Percentiles rank a stretch among this genome's conserved stretches.
phyloP scores from a whole-genome alignment of 83 land plant species.

The Diphasiastrum complanatum region DNA sequence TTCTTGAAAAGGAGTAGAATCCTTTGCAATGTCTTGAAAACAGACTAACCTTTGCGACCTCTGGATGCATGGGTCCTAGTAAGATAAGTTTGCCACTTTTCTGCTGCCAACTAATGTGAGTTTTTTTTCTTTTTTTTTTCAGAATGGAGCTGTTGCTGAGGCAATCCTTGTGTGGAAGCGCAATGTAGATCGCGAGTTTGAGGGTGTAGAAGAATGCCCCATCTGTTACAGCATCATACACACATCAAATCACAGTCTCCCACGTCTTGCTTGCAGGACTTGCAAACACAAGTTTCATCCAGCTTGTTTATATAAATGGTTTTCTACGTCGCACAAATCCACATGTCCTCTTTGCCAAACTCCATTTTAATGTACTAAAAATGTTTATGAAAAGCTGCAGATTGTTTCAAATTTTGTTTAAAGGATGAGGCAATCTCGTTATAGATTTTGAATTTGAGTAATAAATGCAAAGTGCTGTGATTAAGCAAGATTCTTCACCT shows the following conservation, averaged over 20 bases:
- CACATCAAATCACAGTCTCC: conserved; percentile 71
- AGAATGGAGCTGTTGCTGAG: conserved; percentile 96
- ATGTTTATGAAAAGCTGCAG: no score
- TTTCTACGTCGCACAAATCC: conserved; percentile 90
- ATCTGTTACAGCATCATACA: conserved; percentile 97
- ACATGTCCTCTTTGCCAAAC: conserved; percentile 95
- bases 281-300: conserved; percentile 95
- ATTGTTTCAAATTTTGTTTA: no score
- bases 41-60: no score
- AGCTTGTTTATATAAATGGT: conserved; percentile 96
- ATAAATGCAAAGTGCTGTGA: no score
- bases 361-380: conserved; percentile 79
- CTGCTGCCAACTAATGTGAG: background rate
- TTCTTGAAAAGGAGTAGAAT: no score
- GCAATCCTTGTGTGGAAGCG: conserved; percentile 88
- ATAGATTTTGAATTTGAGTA: no score
- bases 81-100: no score
- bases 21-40: no score
- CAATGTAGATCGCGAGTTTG: conserved; percentile 92
- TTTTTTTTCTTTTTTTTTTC: conserved; percentile 14
- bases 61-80: no score
- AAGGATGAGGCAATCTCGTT: no score
- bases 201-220: conserved; percentile 97
- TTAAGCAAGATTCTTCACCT: no score
- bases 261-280: conserved; percentile 97